Percentiles rank a stretch among this genome's conserved stretches.
Conservation (phyloP, 2,329 filamentous ascomycete genomes). For the Teratosphaeria destructans region DNA sequence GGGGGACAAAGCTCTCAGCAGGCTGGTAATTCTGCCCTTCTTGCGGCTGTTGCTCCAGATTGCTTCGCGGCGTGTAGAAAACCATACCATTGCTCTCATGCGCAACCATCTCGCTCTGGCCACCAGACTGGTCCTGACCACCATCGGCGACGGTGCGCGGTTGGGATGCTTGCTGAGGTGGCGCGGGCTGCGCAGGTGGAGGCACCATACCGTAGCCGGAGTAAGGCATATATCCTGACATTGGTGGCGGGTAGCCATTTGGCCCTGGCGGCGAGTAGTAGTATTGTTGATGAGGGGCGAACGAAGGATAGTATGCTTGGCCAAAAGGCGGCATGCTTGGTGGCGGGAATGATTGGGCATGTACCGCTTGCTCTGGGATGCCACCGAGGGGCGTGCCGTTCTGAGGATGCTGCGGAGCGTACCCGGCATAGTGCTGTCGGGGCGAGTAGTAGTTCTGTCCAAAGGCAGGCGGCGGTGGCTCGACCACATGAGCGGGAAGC, state of each 20-base stretch:
- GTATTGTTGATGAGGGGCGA: conserved; percentile 39
- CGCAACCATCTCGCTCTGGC: conserved; percentile 50
- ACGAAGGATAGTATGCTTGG: conserved; percentile 45
- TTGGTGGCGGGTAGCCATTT: conserved; percentile 12
- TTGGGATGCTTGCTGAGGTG: conserved; percentile 1
- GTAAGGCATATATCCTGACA: conserved; percentile 23
- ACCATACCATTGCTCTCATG: conserved; percentile 95
- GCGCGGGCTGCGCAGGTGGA: conserved; percentile 22
- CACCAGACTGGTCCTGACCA: conserved; percentile 11
- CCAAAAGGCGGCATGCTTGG: conserved; percentile 37
- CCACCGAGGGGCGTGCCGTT: conserved; percentile 76
- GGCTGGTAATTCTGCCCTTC: conserved; percentile 21
- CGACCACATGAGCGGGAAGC: conserved; percentile 64
- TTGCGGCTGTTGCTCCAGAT: conserved; percentile 15
- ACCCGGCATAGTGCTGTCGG: conserved; percentile 41
- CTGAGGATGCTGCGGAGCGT: conserved; percentile 59
- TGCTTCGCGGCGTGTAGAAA: conserved; percentile 55
- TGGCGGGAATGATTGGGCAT: conserved; percentile 82
- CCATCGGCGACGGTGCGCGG: background rate
- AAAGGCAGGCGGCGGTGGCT: conserved; percentile 39
- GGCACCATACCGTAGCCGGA: conserved; percentile 23
- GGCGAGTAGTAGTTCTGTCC: conserved; percentile 39
- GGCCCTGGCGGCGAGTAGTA: conserved; percentile 57
- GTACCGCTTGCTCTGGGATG: conserved; percentile 84
- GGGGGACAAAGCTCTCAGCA: conserved; percentile 24